phyloP scores from a whole-genome alignment of 2,329 filamentous ascomycete species.

The Arthroderma sp. region DNA sequence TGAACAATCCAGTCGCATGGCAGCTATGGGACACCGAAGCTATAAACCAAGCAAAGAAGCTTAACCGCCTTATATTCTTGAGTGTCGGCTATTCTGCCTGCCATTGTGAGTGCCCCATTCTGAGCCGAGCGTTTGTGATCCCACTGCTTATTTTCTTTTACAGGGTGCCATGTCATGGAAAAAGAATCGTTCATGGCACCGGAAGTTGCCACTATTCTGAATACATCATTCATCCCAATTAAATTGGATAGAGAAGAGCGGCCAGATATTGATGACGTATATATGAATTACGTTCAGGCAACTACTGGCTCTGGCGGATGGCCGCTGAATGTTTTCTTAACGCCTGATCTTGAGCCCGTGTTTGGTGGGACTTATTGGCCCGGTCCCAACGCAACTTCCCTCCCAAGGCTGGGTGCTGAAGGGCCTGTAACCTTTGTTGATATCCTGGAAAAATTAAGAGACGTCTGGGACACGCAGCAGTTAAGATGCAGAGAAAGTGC shows the following conservation, averaged over 20 bases:
- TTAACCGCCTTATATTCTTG: conserved; percentile 82
- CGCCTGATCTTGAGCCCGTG: conserved; percentile 80
- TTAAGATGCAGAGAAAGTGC: conserved; percentile 71
- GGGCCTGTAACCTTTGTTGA: conserved; percentile 67
- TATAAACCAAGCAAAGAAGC: conserved; percentile 59
- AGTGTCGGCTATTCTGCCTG: conserved; percentile 93
- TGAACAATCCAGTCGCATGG: conserved; percentile 77
- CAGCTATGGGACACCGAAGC: conserved; percentile 73
- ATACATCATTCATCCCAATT: conserved; percentile 77
- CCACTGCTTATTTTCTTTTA: background rate
- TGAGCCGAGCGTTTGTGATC: background rate
- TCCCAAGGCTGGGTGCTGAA: conserved; percentile 27
- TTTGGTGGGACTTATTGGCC: conserved; percentile 97
- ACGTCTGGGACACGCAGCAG: conserved; percentile 72
- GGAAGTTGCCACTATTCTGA: conserved; percentile 68
- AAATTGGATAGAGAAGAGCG: conserved; percentile 89
- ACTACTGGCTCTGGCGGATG: conserved; percentile 83
- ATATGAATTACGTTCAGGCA: conserved; percentile 96
- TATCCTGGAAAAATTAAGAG: conserved; percentile 64
- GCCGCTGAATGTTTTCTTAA: conserved; percentile 94
- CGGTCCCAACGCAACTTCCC: conserved; percentile 50
- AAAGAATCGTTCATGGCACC: conserved; percentile 79
- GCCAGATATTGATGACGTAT: conserved; percentile 86
- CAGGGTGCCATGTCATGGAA: conserved; percentile 81
- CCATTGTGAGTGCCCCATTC: conserved; percentile 54